Conservation (phyloP, 345 rosid species). For the Adansonia digitata region DNA sequence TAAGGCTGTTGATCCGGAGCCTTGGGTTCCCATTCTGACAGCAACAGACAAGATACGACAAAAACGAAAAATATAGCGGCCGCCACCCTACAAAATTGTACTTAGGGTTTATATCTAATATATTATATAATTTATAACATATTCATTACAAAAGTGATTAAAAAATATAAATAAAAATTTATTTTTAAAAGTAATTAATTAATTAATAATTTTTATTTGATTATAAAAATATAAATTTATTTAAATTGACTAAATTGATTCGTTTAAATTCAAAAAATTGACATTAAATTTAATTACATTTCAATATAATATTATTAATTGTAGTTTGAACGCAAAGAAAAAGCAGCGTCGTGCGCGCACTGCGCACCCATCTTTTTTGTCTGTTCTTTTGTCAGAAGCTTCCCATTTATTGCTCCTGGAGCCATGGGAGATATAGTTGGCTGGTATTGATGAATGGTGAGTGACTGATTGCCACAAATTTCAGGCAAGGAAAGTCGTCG, state of each 20-base stretch:
- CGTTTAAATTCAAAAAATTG: too few species aligned
- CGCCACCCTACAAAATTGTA: neutral
- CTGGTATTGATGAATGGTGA: neutral
- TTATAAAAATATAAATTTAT: too few species aligned
- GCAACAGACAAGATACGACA: neutral
- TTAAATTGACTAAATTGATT: neutral
- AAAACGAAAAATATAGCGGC: neutral
- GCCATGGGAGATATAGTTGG: neutral
- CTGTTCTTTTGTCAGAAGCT: neutral
- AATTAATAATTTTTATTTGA: too few species aligned
- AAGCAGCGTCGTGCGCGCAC: constrained; percentile 4
- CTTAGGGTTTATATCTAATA: too few species aligned
- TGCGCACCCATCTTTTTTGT: neutral
- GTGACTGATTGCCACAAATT: neutral
- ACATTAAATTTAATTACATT: too few species aligned
- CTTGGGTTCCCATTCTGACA: neutral
- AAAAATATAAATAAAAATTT: too few species aligned
- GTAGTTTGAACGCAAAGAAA: constrained; percentile 5
- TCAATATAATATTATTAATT: neutral
- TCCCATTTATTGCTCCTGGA: neutral
- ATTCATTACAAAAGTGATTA: too few species aligned
- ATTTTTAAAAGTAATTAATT: too few species aligned
- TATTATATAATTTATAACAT: too few species aligned
- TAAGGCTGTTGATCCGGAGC: too few species aligned
- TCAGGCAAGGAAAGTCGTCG: neutral